These are phyloP conservation scores for Pseudozyma hubeiensis DNA, from an alignment of 1,284 basidiomycete species.

Conservation along the genomic window DNA sequence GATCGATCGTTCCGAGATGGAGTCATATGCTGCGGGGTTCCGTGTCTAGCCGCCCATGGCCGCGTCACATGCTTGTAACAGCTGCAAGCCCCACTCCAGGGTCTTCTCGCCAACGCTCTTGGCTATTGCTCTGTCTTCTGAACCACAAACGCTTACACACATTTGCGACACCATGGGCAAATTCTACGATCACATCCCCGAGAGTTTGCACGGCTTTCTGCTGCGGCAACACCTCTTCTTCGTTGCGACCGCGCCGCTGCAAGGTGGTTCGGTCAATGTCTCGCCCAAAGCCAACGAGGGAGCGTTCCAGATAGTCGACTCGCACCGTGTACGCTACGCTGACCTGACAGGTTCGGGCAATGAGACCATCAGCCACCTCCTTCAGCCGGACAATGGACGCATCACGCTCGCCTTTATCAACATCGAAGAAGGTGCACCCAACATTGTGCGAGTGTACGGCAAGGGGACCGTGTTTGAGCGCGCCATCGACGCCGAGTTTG, in stretches of 20 bases:
- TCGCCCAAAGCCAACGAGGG: slow-evolving; percentile 12
- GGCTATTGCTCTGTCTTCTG: no score
- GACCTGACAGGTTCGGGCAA: slow-evolving; percentile 21
- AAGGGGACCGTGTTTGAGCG: slow-evolving; percentile 13
- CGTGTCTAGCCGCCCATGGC: no score
- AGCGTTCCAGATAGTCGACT: slow-evolving; percentile 2
- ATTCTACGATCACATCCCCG: slow-evolving; percentile 15
- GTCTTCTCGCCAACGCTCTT: no score
- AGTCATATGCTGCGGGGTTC: no score
- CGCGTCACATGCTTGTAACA: no score
- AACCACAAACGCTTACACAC: no score
- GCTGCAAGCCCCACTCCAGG: no score
- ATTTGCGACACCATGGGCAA: not conserved
- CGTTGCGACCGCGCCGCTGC: slow-evolving; percentile 20
- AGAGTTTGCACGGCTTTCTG: slow-evolving; percentile 6
- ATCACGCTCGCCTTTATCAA: slow-evolving; percentile 19
- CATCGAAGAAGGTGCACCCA: slow-evolving; percentile 20
- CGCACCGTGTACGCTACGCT: slow-evolving; percentile 13
- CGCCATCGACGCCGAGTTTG: slow-evolving; percentile 1
- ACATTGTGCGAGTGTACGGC: slow-evolving; percentile 22
- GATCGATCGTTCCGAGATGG: no score
- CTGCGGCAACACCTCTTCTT: slow-evolving; percentile 13
- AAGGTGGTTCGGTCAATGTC: slow-evolving; percentile 10
- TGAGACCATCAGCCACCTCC: slow-evolving; percentile 19
- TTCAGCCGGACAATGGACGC: slow-evolving; percentile 14